Evolutionary conservation across 441 rosid genomes (phyloP).

Genomic region (Gossypium davidsonii): DNA sequence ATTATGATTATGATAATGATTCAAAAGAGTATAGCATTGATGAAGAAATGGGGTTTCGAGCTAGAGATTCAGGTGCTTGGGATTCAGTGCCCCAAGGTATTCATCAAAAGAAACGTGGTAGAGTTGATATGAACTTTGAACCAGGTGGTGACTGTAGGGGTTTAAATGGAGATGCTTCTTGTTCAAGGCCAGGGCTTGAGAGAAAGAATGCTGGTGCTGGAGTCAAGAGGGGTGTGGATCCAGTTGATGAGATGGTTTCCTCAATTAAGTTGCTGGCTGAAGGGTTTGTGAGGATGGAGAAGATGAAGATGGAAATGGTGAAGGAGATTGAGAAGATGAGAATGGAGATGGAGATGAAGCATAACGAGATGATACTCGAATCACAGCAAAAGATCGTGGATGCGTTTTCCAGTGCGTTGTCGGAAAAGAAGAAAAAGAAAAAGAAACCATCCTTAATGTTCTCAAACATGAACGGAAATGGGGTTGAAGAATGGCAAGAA

Average conservation of each 20-base stretch:
- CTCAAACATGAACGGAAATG: constrained; percentile 13
- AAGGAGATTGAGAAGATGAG: constrained; percentile 62
- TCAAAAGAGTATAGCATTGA: constrained; percentile 25
- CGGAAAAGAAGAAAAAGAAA: constrained; percentile 42
- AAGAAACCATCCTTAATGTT: constrained; percentile 16
- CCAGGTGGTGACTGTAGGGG: constrained; percentile 6
- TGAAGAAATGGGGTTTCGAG: constrained; percentile 26
- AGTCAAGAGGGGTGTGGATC: constrained; percentile 35
- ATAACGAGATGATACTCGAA: constrained; percentile 64
- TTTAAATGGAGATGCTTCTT: constrained; percentile 27
- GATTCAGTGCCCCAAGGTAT: constrained; percentile 12
- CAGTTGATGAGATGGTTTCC: constrained; percentile 46
- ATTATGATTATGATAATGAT: constrained; percentile 24
- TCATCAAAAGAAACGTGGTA: constrained; percentile 17
- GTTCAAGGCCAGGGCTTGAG: constrained; percentile 30
- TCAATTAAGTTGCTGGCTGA: constrained; percentile 51
- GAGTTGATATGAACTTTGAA: constrained; percentile 22
- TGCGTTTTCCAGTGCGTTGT: constrained; percentile 33
- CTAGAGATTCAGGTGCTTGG: constrained; percentile 13
- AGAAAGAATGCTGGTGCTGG: constrained; percentile 21
- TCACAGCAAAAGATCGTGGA: constrained; percentile 58
- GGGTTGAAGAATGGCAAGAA: constrained; percentile 13
- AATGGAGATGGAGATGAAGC: constrained; percentile 68
- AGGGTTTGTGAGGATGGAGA: constrained; percentile 57
- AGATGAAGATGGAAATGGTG: constrained; percentile 75